Conservation (phyloP, 331 rosid species). For the Malus hybrid region DNA sequence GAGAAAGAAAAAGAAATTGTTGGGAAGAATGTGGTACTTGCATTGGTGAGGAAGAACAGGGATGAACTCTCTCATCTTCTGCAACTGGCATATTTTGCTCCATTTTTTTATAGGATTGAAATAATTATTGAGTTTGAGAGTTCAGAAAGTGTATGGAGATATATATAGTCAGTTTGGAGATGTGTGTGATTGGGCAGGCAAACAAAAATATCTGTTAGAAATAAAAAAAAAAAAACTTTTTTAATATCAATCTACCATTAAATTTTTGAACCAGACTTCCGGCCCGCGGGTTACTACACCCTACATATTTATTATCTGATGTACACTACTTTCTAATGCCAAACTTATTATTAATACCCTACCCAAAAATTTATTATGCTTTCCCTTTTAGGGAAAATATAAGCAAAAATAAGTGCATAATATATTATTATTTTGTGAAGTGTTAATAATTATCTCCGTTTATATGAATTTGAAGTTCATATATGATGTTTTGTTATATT, state of each 20-base stretch:
- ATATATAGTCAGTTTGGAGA: neutral
- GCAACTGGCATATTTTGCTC: neutral
- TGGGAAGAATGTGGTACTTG: neutral
- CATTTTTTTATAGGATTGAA: neutral
- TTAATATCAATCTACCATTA: no score
- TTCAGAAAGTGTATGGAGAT: neutral
- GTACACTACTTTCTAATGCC: neutral
- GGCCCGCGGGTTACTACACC: neutral
- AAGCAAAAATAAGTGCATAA: no score
- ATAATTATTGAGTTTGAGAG: neutral
- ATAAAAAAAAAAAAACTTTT: no score
- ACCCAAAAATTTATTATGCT: neutral
- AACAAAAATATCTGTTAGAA: no score
- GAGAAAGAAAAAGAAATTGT: no score
- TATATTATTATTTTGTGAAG: no score
- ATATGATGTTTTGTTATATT: neutral
- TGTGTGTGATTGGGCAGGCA: no score
- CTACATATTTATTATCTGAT: neutral
- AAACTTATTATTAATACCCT: no score
- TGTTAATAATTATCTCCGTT: neutral
- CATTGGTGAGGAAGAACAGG: neutral
- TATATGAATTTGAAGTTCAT: neutral
- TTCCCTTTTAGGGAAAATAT: neutral
- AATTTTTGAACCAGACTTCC: no score
- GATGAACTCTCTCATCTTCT: conserved; percentile 8